Conservation (phyloP, 2,329 filamentous ascomycete species). For the Aspergillus sp. region DNA sequence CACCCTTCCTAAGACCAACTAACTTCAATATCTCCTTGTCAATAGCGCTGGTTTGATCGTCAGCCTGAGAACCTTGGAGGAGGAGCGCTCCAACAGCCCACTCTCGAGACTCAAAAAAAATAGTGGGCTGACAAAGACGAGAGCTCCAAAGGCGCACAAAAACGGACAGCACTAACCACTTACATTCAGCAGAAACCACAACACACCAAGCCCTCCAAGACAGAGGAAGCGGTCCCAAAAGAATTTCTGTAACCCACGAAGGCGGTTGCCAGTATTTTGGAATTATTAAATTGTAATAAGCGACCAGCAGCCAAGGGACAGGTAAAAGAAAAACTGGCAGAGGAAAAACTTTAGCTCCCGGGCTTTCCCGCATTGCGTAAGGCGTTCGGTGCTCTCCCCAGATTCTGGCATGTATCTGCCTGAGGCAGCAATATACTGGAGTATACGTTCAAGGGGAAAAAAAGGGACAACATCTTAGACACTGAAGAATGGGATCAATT, state of each 20-base stretch:
- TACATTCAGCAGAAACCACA: conserved; percentile 18
- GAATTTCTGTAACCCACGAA: neutral
- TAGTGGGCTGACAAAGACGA: conserved; percentile 25
- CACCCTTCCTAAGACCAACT: conserved; percentile 28
- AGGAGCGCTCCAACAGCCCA: conserved; percentile 29
- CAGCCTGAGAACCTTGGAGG: conserved; percentile 33
- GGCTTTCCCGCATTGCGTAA: conserved; percentile 42
- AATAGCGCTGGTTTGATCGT: conserved; percentile 22
- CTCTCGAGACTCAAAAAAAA: conserved; percentile 23
- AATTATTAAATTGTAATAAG: conserved; percentile 11
- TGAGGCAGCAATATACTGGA: conserved; percentile 11
- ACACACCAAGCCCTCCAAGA: conserved; percentile 27
- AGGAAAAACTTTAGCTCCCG: conserved; percentile 35
- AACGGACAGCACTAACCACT: conserved; percentile 3
- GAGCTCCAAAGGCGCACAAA: conserved; percentile 12
- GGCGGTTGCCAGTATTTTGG: neutral
- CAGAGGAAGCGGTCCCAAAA: conserved; percentile 7
- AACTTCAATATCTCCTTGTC: conserved; percentile 25
- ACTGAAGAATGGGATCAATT: neutral
- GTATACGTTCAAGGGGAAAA: neutral
- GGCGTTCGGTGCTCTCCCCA: conserved; percentile 20
- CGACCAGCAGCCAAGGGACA: conserved; percentile 15
- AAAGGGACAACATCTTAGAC: neutral
- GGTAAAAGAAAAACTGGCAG: conserved; percentile 14
- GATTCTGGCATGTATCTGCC: conserved; percentile 22